Evolutionary conservation across 176 grass and related monocot species (phyloP).

Genomic region (Triticum turgidum): DNA sequence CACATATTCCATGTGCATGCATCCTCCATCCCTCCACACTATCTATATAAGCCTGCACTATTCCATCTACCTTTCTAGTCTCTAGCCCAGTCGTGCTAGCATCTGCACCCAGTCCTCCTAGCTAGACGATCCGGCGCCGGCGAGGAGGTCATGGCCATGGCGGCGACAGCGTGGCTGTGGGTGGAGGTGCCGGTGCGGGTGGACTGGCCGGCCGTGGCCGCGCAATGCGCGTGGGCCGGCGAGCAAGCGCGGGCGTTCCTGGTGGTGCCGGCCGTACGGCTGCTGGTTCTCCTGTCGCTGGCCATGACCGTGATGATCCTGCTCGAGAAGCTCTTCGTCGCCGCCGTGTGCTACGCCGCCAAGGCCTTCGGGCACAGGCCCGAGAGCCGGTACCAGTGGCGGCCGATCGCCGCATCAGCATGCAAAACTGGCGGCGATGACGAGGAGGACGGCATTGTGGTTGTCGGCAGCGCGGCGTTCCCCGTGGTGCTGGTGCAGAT

Average conservation of each 20-base stretch:
- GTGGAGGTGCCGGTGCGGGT: slow-evolving; percentile 7
- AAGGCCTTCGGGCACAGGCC: slow-evolving; percentile 40
- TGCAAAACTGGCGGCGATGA: not conserved
- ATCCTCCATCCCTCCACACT: no score
- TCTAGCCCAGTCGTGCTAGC: not conserved
- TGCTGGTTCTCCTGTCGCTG: slow-evolving; percentile 41
- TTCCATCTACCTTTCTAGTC: not conserved
- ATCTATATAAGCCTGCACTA: not conserved
- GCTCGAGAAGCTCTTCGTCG: slow-evolving; percentile 66
- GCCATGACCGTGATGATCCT: slow-evolving; percentile 74
- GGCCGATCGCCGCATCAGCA: slow-evolving; percentile 16
- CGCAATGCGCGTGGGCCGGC: slow-evolving; percentile 35
- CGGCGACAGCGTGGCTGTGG: slow-evolving; percentile 27
- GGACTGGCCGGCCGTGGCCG: slow-evolving; percentile 27
- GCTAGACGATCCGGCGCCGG: not conserved
- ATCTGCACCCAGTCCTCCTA: not conserved
- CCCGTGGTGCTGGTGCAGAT: slow-evolving; percentile 97
- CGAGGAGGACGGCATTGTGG: not conserved
- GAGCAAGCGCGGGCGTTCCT: slow-evolving; percentile 31
- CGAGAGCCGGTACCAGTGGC: slow-evolving; percentile 61
- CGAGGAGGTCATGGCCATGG: not conserved
- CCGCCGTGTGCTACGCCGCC: slow-evolving; percentile 36
- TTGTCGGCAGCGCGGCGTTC: not conserved
- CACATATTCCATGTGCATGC: no score
- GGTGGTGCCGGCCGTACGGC: slow-evolving; percentile 46